These are phyloP conservation scores for Tetraselmis striata DNA, from an alignment of 139 green algal species.

Conservation along the genomic window DNA sequence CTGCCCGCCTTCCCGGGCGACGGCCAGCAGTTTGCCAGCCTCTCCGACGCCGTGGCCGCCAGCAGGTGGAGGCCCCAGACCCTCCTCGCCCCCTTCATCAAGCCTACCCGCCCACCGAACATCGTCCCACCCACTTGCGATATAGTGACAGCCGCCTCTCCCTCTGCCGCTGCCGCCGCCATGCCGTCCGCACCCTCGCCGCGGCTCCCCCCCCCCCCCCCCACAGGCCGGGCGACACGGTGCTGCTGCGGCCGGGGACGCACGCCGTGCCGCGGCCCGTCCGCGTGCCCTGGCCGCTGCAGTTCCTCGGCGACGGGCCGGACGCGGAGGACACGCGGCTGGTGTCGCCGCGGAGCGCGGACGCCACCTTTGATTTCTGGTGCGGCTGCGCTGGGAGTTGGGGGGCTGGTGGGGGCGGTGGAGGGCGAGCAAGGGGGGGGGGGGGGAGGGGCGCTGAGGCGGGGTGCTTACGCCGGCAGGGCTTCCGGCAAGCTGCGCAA, in stretches of 20 bases:
- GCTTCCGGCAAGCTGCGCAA: conserved; percentile 25
- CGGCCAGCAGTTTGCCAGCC: background rate
- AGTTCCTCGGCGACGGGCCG: conserved; percentile 19
- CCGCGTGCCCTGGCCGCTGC: conserved; percentile 24
- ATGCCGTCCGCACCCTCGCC: too few relatives aligned
- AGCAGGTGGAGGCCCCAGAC: too few relatives aligned
- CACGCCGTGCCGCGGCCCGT: background rate
- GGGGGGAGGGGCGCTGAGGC: background rate
- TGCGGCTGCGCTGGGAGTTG: background rate
- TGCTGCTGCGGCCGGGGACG: background rate
- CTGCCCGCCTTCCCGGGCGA: background rate
- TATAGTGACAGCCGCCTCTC: too few relatives aligned
- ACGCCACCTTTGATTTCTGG: conserved; percentile 29
- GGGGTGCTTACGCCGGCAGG: conserved; percentile 1
- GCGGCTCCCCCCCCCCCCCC: too few relatives aligned
- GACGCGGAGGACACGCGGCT: conserved; percentile 20
- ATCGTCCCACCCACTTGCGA: too few relatives aligned
- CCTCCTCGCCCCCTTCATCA: too few relatives aligned
- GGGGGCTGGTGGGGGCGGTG: background rate
- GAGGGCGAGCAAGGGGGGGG: background rate
- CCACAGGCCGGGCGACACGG: background rate
- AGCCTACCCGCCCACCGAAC: too few relatives aligned
- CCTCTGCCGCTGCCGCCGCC: too few relatives aligned
- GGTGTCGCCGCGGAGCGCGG: conserved; percentile 11
- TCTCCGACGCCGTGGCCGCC: conserved; percentile 16